Base-by-base conservation (phyloP, 2,329 filamentous ascomycete genomes). In the Teratosphaeria gauchensis region DNA sequence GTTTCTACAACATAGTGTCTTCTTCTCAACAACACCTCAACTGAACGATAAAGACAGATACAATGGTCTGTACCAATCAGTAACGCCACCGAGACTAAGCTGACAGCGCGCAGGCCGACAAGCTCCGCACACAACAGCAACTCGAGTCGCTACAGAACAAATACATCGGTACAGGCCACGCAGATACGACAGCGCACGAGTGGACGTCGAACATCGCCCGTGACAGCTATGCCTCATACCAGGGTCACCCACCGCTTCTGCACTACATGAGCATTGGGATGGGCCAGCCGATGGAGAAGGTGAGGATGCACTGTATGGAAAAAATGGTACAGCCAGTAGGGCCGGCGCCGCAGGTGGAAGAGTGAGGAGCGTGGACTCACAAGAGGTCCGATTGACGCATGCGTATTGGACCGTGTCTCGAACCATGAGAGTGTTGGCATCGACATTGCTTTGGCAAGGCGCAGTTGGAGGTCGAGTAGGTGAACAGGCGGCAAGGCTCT, bases 121-220 rank as follows among this genome's bases (percentile, higher is more conserved):
- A 99, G 78, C 88, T 99, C 65, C 92, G 94, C 72, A 94, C 90
- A 9, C 90, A 96, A 68, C 94, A 99, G 76, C 94, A 99, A 75
- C 92, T 99, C 72, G 94, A 99, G 77, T 87, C 91, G 64, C 88
- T 97, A 19, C 94, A 99, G 77, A 87, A 92, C 70, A 95, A 95
- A 70, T 96, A 94, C 79, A 82, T 99, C 69, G 94, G 94, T 66
- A 97, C 94, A 3, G 94, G 94, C 28, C 92, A 96, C 75, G 90
- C 92, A 51, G 94, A 99, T 77, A 97, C 92, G 14, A 95, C 91
- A 30, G 95, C 90, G 74, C 94, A 94, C 85, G 94, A 99, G 77
- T 99, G 92, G 91, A 88, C 88, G 55, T 92, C 89, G 61, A 99
- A 97, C 78, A 92, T 97, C 71, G 84, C 91, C 72, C 91, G 94